Conservation (phyloP, 1,284 basidiomycete genomes). For the Sporisorium exsertum region DNA sequence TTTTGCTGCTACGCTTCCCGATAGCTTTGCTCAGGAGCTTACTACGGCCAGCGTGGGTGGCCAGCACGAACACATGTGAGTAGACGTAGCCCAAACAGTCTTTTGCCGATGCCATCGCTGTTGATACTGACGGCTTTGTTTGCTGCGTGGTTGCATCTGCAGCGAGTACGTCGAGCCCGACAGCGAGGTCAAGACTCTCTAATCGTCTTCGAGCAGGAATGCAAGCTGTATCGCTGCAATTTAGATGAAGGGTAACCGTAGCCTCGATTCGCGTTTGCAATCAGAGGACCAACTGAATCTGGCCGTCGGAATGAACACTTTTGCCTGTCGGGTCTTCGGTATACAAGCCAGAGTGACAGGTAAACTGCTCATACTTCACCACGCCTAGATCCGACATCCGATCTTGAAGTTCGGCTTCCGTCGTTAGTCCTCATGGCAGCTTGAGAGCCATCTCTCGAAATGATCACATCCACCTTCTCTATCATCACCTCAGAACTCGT, state of each 20-base stretch:
- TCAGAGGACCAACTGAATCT: background rate
- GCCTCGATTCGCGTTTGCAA: background rate
- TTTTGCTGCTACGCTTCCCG: slow-evolving; percentile 56
- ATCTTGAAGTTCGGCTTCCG: too few relatives aligned
- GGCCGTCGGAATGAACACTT: background rate
- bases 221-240: background rate
- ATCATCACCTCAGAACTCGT: too few relatives aligned
- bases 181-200: slow-evolving; percentile 55
- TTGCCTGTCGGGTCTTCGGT: background rate
- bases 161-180: slow-evolving; percentile 66
- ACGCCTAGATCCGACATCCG: too few relatives aligned
- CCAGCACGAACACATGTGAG: slow-evolving; percentile 62
- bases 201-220: background rate
- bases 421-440: too few relatives aligned
- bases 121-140: background rate
- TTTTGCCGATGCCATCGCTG: too few relatives aligned
- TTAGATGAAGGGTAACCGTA: background rate
- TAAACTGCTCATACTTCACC: too few relatives aligned
- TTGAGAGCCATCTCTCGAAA: too few relatives aligned
- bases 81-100: background rate
- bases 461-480: too few relatives aligned
- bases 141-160: background rate
- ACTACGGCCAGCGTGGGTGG: slow-evolving; percentile 41
- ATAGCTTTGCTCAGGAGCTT: slow-evolving; percentile 44
- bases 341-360: too few relatives aligned